A percentile compares a stretch with the other conserved stretches of the same genome.
phyloP scores from a whole-genome alignment of 768 basidiomycete species.

The Favolaschia claudopus region DNA sequence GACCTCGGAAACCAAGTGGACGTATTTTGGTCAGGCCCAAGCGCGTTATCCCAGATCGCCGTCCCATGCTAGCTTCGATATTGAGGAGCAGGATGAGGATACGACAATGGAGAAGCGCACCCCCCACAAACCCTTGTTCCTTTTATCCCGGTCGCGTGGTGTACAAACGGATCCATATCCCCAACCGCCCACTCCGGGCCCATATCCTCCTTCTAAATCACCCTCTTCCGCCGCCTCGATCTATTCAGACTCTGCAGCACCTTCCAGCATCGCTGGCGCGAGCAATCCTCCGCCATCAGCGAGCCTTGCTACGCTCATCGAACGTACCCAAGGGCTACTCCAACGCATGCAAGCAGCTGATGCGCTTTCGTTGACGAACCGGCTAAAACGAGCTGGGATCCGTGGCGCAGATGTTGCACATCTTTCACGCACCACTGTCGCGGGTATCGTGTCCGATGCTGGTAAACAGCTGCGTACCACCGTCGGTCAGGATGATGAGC shows the following conservation, averaged over 20 bases:
- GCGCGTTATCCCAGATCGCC: constrained; percentile 36
- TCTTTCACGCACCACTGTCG: constrained; percentile 83
- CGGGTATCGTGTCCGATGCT: constrained; percentile 79
- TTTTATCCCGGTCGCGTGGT: constrained; percentile 68
- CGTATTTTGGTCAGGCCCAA: constrained; percentile 35
- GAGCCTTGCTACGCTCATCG: constrained; percentile 64
- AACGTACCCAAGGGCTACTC: constrained; percentile 52
- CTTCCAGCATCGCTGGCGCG: background rate
- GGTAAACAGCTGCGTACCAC: constrained; percentile 72
- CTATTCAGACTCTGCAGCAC: constrained; percentile 18
- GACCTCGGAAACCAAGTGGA: constrained; percentile 43
- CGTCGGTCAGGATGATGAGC: constrained; percentile 83
- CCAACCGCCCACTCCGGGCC: constrained; percentile 55
- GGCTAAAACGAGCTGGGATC: constrained; percentile 90
- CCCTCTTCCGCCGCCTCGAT: constrained; percentile 62
- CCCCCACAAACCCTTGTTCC: constrained; percentile 52
- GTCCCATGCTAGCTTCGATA: constrained; percentile 51
- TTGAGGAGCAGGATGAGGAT: constrained; percentile 43
- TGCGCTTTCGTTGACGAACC: constrained; percentile 85
- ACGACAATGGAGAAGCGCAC: constrained; percentile 44
- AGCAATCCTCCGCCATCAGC: constrained; percentile 45
- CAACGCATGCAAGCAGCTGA: constrained; percentile 72
- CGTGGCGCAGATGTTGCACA: constrained; percentile 86
- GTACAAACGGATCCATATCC: constrained; percentile 70
- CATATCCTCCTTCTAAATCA: constrained; percentile 72